Percentiles rank a stretch among this genome's conserved stretches.
These are phyloP conservation scores for Lactarius hengduanensis DNA, from an alignment of 768 basidiomycete species.

Conservation along the genomic window DNA sequence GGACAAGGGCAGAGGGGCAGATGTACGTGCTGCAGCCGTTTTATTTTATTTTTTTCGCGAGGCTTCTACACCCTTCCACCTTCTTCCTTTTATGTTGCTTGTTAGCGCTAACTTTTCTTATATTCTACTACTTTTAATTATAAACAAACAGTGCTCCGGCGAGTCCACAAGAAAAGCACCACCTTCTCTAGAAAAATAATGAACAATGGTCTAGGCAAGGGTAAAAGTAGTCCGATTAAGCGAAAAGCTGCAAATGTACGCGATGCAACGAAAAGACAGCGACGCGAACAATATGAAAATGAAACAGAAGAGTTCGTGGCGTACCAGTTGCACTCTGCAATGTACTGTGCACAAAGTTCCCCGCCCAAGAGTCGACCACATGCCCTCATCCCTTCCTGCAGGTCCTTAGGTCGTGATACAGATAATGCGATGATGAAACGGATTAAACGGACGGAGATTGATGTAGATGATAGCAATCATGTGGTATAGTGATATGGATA, in stretches of 20 bases:
- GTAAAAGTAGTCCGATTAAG: not conserved
- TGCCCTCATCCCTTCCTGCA: not conserved
- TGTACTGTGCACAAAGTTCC: not conserved
- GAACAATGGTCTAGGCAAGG: not conserved
- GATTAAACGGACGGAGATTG: slow-evolving; percentile 20
- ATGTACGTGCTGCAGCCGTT: not conserved
- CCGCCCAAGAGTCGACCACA: not conserved
- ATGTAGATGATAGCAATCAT: slow-evolving; percentile 28
- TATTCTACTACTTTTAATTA: not conserved
- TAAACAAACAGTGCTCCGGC: not conserved
- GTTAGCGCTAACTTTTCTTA: not conserved
- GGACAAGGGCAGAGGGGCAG: slow-evolving; percentile 17
- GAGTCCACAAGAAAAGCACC: not conserved
- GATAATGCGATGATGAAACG: slow-evolving; percentile 14
- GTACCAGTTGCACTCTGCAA: slow-evolving; percentile 13
- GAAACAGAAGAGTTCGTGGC: not conserved
- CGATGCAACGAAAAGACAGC: not conserved
- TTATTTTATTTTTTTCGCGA: slow-evolving; percentile 29
- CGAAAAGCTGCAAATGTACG: not conserved
- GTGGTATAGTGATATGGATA: slow-evolving; percentile 25
- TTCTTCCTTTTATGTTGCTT: slow-evolving; percentile 1
- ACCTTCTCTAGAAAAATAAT: too few relatives aligned
- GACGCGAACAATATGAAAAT: not conserved
- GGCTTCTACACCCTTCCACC: slow-evolving; percentile 26
- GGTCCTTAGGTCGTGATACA: slow-evolving; percentile 20